Conservation (phyloP, 306 rosid species). For the Cucurbita ficifolia region DNA sequence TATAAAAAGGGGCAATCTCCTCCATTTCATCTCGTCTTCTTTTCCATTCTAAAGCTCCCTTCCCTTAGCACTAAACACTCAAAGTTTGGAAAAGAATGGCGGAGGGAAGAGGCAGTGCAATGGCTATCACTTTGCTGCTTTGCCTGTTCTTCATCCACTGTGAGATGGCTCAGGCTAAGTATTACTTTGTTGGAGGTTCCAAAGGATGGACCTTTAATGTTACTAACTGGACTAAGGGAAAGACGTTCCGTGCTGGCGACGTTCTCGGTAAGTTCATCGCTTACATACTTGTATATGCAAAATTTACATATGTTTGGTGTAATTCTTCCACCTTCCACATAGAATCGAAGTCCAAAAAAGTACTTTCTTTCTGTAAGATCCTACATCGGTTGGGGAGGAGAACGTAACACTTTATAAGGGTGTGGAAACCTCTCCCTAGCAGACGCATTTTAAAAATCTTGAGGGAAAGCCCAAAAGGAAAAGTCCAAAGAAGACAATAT, state of each 20-base stretch:
- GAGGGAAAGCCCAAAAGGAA: too few relatives aligned
- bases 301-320: too few relatives aligned
- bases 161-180: background rate
- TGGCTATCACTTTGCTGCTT: background rate
- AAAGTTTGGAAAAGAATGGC: background rate
- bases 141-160: background rate
- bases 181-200: background rate
- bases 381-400: too few relatives aligned
- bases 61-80: background rate
- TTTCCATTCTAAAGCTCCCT: background rate
- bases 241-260: background rate
- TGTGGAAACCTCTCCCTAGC: too few relatives aligned
- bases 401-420: too few relatives aligned
- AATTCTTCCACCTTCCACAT: too few relatives aligned
- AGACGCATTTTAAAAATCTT: too few relatives aligned
- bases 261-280: background rate
- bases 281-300: too few relatives aligned
- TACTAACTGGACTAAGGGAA: background rate
- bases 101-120: slow-evolving; percentile 3
- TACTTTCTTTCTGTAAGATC: too few relatives aligned
- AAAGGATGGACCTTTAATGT: slow-evolving; percentile 5
- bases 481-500: too few relatives aligned
- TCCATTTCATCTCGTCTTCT: background rate
- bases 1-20: background rate
- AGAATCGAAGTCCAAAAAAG: too few relatives aligned